These are phyloP conservation scores for Blastomyces silverae DNA, from an alignment of 2,329 filamentous ascomycete species.

Conservation along the genomic window DNA sequence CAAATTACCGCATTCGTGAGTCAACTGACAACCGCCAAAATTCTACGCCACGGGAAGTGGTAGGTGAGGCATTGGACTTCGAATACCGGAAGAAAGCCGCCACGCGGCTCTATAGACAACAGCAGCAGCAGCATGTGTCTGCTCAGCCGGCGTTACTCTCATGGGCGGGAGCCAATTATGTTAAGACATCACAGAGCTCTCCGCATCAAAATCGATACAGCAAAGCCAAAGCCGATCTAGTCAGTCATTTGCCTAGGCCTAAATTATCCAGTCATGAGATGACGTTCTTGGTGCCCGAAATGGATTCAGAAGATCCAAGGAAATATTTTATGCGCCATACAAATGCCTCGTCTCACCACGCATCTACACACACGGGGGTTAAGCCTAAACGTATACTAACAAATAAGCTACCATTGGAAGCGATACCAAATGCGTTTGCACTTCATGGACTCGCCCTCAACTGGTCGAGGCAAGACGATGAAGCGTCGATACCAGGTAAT, in stretches of 20 bases:
- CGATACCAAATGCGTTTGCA: conserved; percentile 24
- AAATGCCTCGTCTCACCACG: conserved; percentile 2
- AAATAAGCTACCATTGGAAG: conserved; percentile 30
- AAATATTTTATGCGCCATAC: conserved; percentile 27
- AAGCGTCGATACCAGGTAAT: conserved; percentile 14
- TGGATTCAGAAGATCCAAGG: conserved; percentile 29
- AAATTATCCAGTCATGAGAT: background rate
- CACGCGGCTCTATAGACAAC: conserved; percentile 26
- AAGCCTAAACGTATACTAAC: conserved; percentile 21
- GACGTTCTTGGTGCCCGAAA: background rate
- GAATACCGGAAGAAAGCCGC: conserved; percentile 35
- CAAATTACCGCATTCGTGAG: conserved; percentile 8
- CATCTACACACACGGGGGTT: conserved; percentile 10
- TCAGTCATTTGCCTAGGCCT: conserved; percentile 7
- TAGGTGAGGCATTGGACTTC: conserved; percentile 35
- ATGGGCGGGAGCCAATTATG: conserved; percentile 8
- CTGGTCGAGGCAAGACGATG: conserved; percentile 12
- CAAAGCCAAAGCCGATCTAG: conserved; percentile 28
- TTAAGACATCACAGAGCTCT: conserved; percentile 20
- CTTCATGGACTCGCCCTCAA: conserved; percentile 25
- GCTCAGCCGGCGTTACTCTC: conserved; percentile 3
- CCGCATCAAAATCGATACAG: conserved; percentile 32
- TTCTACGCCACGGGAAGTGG: conserved; percentile 19
- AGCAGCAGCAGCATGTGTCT: conserved; percentile 19
- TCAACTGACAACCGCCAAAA: conserved; percentile 13